phyloP scores from a whole-genome alignment of 2,329 filamentous ascomycete species.

The Claviceps africana region DNA sequence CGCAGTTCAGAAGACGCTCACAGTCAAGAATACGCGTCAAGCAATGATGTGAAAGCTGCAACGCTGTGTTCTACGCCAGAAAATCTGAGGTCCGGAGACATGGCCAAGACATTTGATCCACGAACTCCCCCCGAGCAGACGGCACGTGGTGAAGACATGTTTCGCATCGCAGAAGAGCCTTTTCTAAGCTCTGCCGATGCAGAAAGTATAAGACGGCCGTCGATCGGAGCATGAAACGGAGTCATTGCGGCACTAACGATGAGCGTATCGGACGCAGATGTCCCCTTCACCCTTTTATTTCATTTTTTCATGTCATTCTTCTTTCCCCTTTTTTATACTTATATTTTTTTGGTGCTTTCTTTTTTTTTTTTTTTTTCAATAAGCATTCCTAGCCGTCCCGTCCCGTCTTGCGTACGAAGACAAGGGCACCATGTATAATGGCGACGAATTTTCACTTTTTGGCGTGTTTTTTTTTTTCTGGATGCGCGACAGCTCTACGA shows the following conservation, averaged over 20 bases:
- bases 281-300: no score
- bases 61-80: constrained; percentile 1
- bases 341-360: neutral
- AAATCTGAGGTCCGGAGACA: neutral
- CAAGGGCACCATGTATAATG: no score
- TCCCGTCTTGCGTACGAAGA: no score
- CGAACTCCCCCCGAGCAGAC: constrained; percentile 19
- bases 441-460: neutral
- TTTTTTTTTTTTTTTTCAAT: neutral
- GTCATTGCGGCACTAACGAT: neutral
- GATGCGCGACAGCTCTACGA: neutral
- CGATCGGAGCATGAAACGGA: constrained; percentile 5
- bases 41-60: neutral
- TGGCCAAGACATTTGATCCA: neutral
- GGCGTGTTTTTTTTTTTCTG: neutral
- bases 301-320: no score
- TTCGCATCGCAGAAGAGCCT: constrained; percentile 14
- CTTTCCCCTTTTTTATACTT: neutral
- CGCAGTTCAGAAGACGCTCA: constrained; percentile 1
- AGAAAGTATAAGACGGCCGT: constrained; percentile 12
- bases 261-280: neutral
- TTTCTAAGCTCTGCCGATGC: constrained; percentile 2
- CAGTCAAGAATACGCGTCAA: neutral
- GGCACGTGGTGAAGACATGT: constrained; percentile 11
- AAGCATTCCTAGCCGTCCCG: no score